Evolutionary conservation across 1,139 yeast genomes (phyloP).

Genomic region (Kluyveromyces sp.): DNA sequence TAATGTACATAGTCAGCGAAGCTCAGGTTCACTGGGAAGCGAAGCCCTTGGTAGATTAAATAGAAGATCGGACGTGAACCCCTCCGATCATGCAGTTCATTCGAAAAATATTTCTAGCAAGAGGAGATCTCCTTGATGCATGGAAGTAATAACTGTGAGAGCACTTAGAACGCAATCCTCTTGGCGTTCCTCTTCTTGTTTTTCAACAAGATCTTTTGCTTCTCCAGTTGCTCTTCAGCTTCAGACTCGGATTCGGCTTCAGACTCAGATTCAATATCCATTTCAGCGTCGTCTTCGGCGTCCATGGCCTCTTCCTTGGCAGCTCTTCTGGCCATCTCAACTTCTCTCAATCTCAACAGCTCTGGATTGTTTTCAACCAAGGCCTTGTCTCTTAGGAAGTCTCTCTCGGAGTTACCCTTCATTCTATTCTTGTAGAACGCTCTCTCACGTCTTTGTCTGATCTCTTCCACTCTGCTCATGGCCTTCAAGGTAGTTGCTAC

Average conservation of each 20-base stretch:
- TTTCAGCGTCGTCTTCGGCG: conserved; percentile 37
- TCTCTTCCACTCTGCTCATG: conserved; percentile 93
- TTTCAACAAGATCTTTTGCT: conserved; percentile 71
- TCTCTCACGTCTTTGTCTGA: conserved; percentile 92
- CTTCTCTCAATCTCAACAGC: conserved; percentile 84
- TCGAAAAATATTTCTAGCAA: neutral
- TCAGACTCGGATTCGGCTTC: conserved; percentile 39
- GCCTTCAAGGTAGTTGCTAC: conserved; percentile 92
- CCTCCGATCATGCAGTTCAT: neutral
- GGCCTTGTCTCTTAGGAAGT: conserved; percentile 78
- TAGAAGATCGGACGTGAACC: neutral
- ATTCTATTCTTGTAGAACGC: conserved; percentile 99
- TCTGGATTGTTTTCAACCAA: conserved; percentile 85
- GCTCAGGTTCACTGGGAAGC: neutral
- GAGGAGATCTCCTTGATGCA: neutral
- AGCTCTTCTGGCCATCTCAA: conserved; percentile 75
- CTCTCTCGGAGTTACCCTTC: conserved; percentile 92
- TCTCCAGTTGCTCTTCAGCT: conserved; percentile 41
- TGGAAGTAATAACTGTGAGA: neutral
- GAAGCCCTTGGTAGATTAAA: neutral
- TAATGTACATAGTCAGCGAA: neutral
- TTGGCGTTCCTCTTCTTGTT: conserved; percentile 47
- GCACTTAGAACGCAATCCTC: conserved; percentile 28
- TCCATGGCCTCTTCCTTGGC: conserved; percentile 54
- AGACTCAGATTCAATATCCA: conserved; percentile 35